Evolutionary conservation across 106 monocot species (phyloP).

Genomic region (Vanilla planifolia): DNA sequence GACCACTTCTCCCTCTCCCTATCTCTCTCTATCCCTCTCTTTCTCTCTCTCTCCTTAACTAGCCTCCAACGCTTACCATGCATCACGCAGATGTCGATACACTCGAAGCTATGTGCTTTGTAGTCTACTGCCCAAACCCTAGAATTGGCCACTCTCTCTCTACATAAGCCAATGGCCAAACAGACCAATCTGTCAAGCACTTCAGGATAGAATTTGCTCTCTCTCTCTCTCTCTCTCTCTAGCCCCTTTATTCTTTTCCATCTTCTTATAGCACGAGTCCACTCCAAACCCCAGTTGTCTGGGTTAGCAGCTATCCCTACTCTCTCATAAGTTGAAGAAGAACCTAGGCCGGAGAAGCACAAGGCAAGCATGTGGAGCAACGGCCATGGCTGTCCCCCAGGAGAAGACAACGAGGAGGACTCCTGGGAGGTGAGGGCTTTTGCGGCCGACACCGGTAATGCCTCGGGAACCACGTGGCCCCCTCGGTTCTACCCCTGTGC

Average conservation of each 20-base stretch:
- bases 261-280: no score
- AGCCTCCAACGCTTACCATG: no score
- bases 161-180: neutral
- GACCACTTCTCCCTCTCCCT: neutral
- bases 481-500: slow-evolving; percentile 31
- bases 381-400: neutral
- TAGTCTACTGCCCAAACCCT: no score
- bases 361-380: no score
- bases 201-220: no score
- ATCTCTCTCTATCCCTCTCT: neutral
- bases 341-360: no score
- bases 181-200: neutral
- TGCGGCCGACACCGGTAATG: slow-evolving; percentile 15
- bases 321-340: no score
- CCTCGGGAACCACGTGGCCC: slow-evolving; percentile 32
- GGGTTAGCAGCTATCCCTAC: no score
- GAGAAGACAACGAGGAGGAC: slow-evolving; percentile 2
- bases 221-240: no score
- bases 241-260: no score
- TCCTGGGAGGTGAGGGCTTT: slow-evolving; percentile 26
- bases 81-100: neutral
- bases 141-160: neutral
- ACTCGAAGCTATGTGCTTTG: slow-evolving; percentile 1
- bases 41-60: neutral
- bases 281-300: no score